phyloP scores from a whole-genome alignment of 768 basidiomycete genomes.

The Pisolithus marmoratus region DNA sequence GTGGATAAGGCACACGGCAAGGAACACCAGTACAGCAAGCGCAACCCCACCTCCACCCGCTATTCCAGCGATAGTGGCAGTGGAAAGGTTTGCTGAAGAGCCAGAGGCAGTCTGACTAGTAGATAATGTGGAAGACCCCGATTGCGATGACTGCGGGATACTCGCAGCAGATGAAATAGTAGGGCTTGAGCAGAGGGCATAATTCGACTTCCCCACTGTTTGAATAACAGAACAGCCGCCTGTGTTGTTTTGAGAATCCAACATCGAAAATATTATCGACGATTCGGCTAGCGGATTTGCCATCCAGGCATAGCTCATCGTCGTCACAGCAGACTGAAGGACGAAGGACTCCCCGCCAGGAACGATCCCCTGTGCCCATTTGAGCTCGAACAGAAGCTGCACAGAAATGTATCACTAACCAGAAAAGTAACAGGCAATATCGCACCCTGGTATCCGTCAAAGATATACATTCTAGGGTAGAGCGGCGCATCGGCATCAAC shows the following conservation, averaged over 20 bases:
- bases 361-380: slow-evolving; percentile 45
- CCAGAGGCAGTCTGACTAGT: no score
- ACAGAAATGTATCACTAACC: slow-evolving; percentile 29
- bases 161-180: slow-evolving; percentile 46
- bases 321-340: slow-evolving; percentile 34
- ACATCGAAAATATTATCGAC: slow-evolving; percentile 50
- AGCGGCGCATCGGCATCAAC: neutral
- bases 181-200: slow-evolving; percentile 45
- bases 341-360: slow-evolving; percentile 52
- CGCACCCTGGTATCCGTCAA: slow-evolving; percentile 41
- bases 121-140: slow-evolving; percentile 12
- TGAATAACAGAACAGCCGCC: slow-evolving; percentile 58
- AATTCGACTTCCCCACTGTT: slow-evolving; percentile 41
- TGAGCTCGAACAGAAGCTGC: neutral
- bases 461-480: slow-evolving; percentile 37
- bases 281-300: slow-evolving; percentile 55
- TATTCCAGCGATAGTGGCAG: slow-evolving; percentile 41
- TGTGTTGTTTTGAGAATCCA: slow-evolving; percentile 41
- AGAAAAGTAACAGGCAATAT: slow-evolving; percentile 50
- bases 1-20: slow-evolving; percentile 47
- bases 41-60: slow-evolving; percentile 51
- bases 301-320: slow-evolving; percentile 45
- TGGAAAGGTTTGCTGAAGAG: slow-evolving; percentile 28
- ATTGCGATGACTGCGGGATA: slow-evolving; percentile 16
- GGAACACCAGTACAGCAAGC: slow-evolving; percentile 43